phyloP scores from a whole-genome alignment of 805 yeast species.

The Starmerella bombicola region DNA sequence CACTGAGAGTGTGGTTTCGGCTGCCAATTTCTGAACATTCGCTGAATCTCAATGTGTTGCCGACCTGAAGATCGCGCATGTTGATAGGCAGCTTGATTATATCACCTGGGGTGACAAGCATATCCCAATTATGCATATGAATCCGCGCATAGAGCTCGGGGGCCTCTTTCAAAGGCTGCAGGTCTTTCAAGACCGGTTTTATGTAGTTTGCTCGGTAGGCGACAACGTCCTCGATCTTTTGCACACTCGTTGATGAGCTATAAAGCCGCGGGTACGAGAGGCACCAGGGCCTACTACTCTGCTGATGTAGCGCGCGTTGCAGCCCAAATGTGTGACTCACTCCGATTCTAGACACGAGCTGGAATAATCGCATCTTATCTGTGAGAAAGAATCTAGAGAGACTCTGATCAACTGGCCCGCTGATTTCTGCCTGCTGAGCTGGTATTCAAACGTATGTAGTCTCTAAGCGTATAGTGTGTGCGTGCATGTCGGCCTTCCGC shows the following conservation, averaged over 20 bases:
- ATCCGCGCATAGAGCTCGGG: slow-evolving; percentile 69
- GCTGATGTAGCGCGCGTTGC: too few relatives aligned
- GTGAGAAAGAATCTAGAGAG: too few relatives aligned
- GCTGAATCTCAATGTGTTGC: slow-evolving; percentile 63
- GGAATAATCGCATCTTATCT: too few relatives aligned
- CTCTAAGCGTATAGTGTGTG: too few relatives aligned
- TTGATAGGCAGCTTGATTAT: slow-evolving; percentile 65
- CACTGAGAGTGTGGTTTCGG: slow-evolving; percentile 60
- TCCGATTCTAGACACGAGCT: too few relatives aligned
- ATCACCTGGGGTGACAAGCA: slow-evolving; percentile 86
- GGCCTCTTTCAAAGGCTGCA: slow-evolving; percentile 53
- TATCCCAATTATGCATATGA: slow-evolving; percentile 70
- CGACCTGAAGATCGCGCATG: slow-evolving; percentile 63
- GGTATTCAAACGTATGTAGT: too few relatives aligned
- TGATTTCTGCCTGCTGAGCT: too few relatives aligned
- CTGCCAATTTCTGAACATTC: slow-evolving; percentile 77
- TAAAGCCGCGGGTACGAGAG: too few relatives aligned
- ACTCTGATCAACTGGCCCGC: too few relatives aligned
- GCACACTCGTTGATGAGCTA: slow-evolving; percentile 3
- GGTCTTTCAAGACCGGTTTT: slow-evolving; percentile 29
- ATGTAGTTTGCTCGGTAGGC: slow-evolving; percentile 20
- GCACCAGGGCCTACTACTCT: too few relatives aligned
- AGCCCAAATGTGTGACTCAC: too few relatives aligned
- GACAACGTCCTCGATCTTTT: slow-evolving; percentile 19
- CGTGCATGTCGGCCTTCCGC: too few relatives aligned